Percentiles rank a stretch among this genome's conserved stretches.
phyloP scores from a whole-genome alignment of 192 early-diverging fungal genomes.

The Coemansia sp. region DNA sequence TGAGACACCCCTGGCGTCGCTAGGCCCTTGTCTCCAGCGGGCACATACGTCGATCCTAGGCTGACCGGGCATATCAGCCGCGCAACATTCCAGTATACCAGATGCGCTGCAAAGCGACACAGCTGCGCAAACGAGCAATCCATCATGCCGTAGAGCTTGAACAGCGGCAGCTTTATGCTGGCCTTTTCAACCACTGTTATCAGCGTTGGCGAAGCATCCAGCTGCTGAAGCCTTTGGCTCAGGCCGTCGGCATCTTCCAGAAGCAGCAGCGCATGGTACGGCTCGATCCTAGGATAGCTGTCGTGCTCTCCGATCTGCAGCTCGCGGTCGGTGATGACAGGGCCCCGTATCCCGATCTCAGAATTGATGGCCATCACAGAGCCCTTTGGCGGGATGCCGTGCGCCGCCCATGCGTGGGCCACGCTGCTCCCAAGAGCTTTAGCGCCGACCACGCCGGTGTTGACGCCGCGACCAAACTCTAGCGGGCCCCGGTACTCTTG shows the following conservation, averaged over 20 bases:
- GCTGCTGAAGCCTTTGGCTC: conserved; percentile 74
- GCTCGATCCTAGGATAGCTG: conserved; percentile 72
- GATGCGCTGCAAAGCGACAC: conserved; percentile 84
- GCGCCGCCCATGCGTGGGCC: conserved; percentile 11
- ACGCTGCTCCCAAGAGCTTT: neutral
- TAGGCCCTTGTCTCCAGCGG: neutral
- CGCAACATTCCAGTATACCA: conserved; percentile 92
- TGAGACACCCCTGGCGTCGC: conserved; percentile 13
- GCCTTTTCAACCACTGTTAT: conserved; percentile 66
- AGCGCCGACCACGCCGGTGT: conserved; percentile 23
- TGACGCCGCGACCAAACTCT: conserved; percentile 18
- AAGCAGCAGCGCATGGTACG: conserved; percentile 85
- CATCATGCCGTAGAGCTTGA: conserved; percentile 76
- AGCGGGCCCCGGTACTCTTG: conserved; percentile 41
- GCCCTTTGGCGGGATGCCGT: conserved; percentile 18
- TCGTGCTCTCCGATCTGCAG: conserved; percentile 56
- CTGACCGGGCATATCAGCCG: conserved; percentile 85
- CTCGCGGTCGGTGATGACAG: conserved; percentile 57
- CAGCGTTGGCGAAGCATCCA: conserved; percentile 84
- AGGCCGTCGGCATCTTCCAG: conserved; percentile 82
- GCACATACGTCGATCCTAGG: conserved; percentile 76
- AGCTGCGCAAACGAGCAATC: conserved; percentile 96
- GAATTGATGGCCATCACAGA: conserved; percentile 27
- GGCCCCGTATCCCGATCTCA: conserved; percentile 10
- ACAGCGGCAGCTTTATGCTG: conserved; percentile 54